Percentiles rank a stretch among this genome's conserved stretches.
These are phyloP conservation scores for Gonapodya prolifera DNA, from an alignment of 192 early-diverging fungal species.

Conservation along the genomic window DNA sequence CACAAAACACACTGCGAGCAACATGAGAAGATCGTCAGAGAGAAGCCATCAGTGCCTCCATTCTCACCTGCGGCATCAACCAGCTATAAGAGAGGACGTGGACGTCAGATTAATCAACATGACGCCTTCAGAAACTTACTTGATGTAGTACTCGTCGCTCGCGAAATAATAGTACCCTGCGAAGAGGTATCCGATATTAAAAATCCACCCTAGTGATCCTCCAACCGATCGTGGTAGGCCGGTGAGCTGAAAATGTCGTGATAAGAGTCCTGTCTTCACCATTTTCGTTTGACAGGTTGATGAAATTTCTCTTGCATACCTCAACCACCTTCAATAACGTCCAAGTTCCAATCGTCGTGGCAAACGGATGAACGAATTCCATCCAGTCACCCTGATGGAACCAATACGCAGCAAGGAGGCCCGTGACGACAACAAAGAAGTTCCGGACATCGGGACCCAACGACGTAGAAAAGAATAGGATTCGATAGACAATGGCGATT, in stretches of 20 bases:
- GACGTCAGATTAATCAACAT: too few relatives aligned
- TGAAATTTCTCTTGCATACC: too few relatives aligned
- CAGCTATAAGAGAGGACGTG: too few relatives aligned
- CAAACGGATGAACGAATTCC: background rate
- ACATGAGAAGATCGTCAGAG: constrained; percentile 41
- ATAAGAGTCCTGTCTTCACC: too few relatives aligned
- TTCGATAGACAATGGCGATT: background rate
- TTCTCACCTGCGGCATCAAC: too few relatives aligned
- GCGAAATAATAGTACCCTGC: background rate
- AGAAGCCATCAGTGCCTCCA: background rate
- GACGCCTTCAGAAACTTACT: too few relatives aligned
- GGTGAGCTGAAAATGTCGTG: too few relatives aligned
- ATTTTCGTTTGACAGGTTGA: too few relatives aligned
- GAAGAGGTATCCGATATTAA: background rate
- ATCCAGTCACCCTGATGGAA: background rate
- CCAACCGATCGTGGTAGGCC: background rate
- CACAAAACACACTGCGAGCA: constrained; percentile 52
- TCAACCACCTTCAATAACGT: background rate
- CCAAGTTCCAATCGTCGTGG: background rate
- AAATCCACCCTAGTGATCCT: background rate
- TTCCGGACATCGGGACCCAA: background rate
- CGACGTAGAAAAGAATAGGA: background rate
- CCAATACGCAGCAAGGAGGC: background rate
- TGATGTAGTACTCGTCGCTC: too few relatives aligned
- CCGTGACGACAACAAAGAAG: background rate